A percentile compares a stretch with the other conserved stretches of the same genome.
Evolutionary conservation across 371 early-diverging fungal species (phyloP).

Genomic region (Conidiobolus incongruus): DNA sequence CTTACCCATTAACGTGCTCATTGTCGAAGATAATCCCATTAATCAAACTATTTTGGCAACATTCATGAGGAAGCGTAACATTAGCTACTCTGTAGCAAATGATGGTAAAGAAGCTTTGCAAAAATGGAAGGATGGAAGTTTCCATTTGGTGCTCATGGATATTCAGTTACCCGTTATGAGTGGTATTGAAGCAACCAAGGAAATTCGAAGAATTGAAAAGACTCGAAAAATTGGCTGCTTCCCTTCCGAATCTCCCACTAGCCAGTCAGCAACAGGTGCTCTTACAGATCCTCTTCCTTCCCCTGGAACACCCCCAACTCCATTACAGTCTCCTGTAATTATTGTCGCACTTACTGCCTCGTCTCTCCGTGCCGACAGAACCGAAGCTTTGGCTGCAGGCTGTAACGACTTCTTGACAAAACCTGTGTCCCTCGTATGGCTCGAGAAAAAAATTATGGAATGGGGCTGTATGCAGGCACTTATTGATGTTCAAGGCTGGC

Average conservation of each 20-base stretch:
- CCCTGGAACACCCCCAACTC: conserved; percentile 6
- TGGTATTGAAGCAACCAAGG: conserved; percentile 54
- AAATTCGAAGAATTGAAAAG: conserved; percentile 41
- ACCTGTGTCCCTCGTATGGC: conserved; percentile 61
- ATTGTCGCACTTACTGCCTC: conserved; percentile 77
- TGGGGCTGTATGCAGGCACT: conserved; percentile 87
- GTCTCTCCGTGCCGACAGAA: conserved; percentile 44
- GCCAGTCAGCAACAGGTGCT: conserved; percentile 1
- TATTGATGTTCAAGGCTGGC: conserved; percentile 67
- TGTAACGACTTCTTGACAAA: conserved; percentile 80
- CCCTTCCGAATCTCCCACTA: conserved; percentile 8
- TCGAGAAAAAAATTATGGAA: conserved; percentile 66
- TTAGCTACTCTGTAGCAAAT: conserved; percentile 39
- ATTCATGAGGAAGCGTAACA: conserved; percentile 48
- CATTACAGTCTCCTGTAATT: conserved; percentile 51
- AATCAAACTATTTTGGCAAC: conserved; percentile 46
- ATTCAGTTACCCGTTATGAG: conserved; percentile 64
- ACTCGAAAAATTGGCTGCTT: conserved; percentile 31
- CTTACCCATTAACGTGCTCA: conserved; percentile 41
- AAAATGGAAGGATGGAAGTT: conserved; percentile 40
- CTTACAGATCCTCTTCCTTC: conserved; percentile 1
- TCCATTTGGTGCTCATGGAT: conserved; percentile 65
- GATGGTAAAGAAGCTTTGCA: conserved; percentile 58
- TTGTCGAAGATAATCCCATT: conserved; percentile 65
- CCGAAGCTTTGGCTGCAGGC: conserved; percentile 59